phyloP scores from a whole-genome alignment of 208 protist species.

The Leptomonas seymouri region DNA sequence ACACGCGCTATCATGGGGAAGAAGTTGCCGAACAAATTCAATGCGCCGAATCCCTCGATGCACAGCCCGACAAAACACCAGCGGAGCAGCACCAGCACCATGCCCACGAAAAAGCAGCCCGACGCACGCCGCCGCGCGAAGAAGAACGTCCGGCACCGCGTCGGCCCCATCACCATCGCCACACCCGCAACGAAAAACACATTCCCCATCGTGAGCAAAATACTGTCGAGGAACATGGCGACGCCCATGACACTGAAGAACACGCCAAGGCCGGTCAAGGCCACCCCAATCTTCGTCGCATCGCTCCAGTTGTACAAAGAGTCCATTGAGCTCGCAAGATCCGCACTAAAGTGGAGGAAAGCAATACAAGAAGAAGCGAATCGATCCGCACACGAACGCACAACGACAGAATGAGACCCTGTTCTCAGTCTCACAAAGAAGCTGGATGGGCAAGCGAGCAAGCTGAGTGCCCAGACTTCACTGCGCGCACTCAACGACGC shows the following conservation, averaged over 20 bases:
- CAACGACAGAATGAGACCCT: neutral
- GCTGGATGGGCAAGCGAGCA: no score
- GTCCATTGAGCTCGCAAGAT: constrained; percentile 56
- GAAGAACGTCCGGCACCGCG: constrained; percentile 82
- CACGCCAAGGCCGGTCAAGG: constrained; percentile 78
- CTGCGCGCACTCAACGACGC: no score
- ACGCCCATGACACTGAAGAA: constrained; percentile 85
- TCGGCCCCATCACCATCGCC: constrained; percentile 84
- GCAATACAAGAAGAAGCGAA: neutral
- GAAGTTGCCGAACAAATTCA: constrained; percentile 94
- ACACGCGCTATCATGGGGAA: constrained; percentile 87
- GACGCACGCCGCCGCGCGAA: constrained; percentile 72
- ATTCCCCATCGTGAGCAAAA: constrained; percentile 91
- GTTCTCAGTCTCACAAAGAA: no score
- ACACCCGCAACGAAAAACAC: constrained; percentile 87
- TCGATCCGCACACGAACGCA: no score
- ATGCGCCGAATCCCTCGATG: constrained; percentile 81
- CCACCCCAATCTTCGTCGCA: constrained; percentile 89
- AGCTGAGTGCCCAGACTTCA: no score
- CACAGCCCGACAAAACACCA: constrained; percentile 85
- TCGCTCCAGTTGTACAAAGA: constrained; percentile 91
- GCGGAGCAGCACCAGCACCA: constrained; percentile 77
- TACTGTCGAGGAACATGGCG: constrained; percentile 83
- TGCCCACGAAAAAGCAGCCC: constrained; percentile 86
- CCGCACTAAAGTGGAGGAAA: neutral